A percentile compares a stretch with the other conserved stretches of the same genome.
Evolutionary conservation across 768 basidiomycete genomes (phyloP).

Genomic region (Porpolomopsis calyptriformis): DNA sequence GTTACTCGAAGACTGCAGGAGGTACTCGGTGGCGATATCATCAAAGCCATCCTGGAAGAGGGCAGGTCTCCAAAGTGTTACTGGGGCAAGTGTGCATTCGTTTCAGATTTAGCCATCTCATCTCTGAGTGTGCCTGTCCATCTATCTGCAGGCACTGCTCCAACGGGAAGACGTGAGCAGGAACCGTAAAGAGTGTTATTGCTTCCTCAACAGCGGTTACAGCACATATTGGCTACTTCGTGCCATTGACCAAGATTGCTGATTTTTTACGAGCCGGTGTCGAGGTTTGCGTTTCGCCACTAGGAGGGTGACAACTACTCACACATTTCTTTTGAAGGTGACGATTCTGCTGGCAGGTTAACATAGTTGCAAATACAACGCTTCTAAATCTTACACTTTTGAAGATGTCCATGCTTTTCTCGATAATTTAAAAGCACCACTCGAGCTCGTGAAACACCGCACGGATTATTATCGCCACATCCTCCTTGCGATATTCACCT

Average conservation of each 20-base stretch:
- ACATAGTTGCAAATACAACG: slow-evolving; percentile 3
- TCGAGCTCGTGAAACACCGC: slow-evolving; percentile 80
- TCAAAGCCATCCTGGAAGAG: slow-evolving; percentile 72
- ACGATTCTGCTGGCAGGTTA: slow-evolving; percentile 72
- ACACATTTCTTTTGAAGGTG: slow-evolving; percentile 33
- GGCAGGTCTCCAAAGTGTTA: slow-evolving; percentile 74
- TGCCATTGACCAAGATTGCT: slow-evolving; percentile 87
- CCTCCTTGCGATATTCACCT: slow-evolving; percentile 72
- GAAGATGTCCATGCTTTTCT: slow-evolving; percentile 93
- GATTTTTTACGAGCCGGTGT: slow-evolving; percentile 94
- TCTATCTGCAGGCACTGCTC: slow-evolving; percentile 61
- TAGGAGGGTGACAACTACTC: slow-evolving; percentile 9
- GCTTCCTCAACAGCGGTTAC: slow-evolving; percentile 6
- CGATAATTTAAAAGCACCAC: slow-evolving; percentile 92
- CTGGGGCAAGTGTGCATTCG: slow-evolving; percentile 70
- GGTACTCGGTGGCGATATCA: slow-evolving; percentile 73
- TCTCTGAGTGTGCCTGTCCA: slow-evolving; percentile 8
- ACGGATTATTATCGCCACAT: slow-evolving; percentile 85
- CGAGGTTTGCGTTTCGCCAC: slow-evolving; percentile 55
- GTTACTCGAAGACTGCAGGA: slow-evolving; percentile 84
- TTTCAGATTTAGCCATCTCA: slow-evolving; percentile 1
- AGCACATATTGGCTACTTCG: slow-evolving; percentile 98
- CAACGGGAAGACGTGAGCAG: slow-evolving; percentile 84
- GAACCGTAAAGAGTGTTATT: not conserved
- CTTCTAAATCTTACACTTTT: not conserved